Percentiles rank a stretch among this genome's conserved stretches.
phyloP scores from a whole-genome alignment of 208 protist genomes.

The Lotmaria passim region DNA sequence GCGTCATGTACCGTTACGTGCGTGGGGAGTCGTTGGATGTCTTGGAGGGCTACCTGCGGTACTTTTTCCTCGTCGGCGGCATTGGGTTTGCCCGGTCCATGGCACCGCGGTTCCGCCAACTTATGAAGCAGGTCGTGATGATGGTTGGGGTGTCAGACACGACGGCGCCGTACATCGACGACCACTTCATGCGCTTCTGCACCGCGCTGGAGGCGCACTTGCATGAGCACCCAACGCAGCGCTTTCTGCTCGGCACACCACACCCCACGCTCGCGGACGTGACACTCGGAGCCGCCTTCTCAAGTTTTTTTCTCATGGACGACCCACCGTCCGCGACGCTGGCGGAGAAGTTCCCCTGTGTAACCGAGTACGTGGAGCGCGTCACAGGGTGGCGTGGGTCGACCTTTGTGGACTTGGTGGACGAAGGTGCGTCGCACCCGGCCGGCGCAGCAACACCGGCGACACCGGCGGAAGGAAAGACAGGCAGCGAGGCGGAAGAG shows the following conservation, averaged over 20 bases:
- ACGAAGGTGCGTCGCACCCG: slow-evolving; percentile 8
- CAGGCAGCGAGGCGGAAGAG: slow-evolving; percentile 3
- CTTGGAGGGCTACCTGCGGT: slow-evolving; percentile 75
- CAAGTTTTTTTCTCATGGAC: slow-evolving; percentile 78
- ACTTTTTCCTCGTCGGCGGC: slow-evolving; percentile 67
- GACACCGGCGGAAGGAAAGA: too few relatives aligned
- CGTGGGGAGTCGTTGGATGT: slow-evolving; percentile 56
- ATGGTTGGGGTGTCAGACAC: slow-evolving; percentile 66
- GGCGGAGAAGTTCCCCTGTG: slow-evolving; percentile 63
- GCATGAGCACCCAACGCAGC: slow-evolving; percentile 30
- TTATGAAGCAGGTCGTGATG: slow-evolving; percentile 59
- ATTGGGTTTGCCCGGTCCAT: slow-evolving; percentile 51
- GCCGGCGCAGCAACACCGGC: background rate
- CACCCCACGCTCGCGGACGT: slow-evolving; percentile 87
- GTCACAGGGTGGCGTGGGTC: slow-evolving; percentile 79
- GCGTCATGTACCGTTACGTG: slow-evolving; percentile 82
- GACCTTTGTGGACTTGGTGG: slow-evolving; percentile 17
- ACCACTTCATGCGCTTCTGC: slow-evolving; percentile 86
- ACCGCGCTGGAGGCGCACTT: slow-evolving; percentile 75
- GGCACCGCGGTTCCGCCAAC: slow-evolving; percentile 46
- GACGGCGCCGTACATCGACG: slow-evolving; percentile 74
- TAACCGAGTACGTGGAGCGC: slow-evolving; percentile 76
- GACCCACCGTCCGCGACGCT: slow-evolving; percentile 73
- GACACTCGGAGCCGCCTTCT: slow-evolving; percentile 76
- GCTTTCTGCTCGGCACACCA: slow-evolving; percentile 80